Evolutionary conservation across 2,329 filamentous ascomycete species (phyloP).

Genomic region (Chaetomiaceae sp.): DNA sequence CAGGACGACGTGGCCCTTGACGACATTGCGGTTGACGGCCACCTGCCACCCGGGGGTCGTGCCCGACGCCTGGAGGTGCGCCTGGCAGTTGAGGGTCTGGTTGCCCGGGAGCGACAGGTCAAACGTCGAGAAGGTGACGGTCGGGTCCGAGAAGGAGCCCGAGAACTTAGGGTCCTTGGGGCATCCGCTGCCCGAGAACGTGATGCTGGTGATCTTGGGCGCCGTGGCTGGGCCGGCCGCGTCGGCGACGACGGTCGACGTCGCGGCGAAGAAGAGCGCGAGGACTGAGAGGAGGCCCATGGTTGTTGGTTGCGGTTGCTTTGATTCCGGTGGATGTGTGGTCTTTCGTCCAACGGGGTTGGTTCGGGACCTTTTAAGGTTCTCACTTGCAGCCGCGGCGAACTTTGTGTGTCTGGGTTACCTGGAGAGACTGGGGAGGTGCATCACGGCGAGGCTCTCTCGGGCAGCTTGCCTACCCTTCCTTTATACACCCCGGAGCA

Average conservation of each 20-base stretch:
- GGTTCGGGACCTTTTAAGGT: neutral
- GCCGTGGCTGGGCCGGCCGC: conserved; percentile 25
- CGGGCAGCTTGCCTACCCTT: too few species aligned
- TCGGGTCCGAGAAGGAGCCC: conserved; percentile 30
- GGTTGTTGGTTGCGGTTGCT: conserved; percentile 8
- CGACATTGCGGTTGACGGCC: conserved; percentile 31
- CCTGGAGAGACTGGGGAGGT: too few species aligned
- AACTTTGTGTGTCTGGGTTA: too few species aligned
- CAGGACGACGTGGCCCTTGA: conserved; percentile 32
- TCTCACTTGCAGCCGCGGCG: too few species aligned
- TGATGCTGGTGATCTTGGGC: conserved; percentile 31
- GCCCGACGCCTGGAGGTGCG: conserved; percentile 32
- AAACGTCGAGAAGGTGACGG: conserved; percentile 25
- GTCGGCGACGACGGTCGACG: conserved; percentile 21
- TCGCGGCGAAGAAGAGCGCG: conserved; percentile 21
- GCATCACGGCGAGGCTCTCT: too few species aligned
- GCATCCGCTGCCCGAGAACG: conserved; percentile 36
- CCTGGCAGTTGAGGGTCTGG: conserved; percentile 35
- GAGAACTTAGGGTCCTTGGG: conserved; percentile 30
- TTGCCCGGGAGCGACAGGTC: conserved; percentile 26
- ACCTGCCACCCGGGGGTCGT: conserved; percentile 36
- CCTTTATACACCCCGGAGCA: too few species aligned
- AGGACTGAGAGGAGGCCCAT: conserved; percentile 24
- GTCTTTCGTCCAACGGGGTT: neutral
- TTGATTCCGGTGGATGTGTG: neutral